phyloP scores from a whole-genome alignment of 805 yeast genomes.

The Saccharomycopsis sp. region DNA sequence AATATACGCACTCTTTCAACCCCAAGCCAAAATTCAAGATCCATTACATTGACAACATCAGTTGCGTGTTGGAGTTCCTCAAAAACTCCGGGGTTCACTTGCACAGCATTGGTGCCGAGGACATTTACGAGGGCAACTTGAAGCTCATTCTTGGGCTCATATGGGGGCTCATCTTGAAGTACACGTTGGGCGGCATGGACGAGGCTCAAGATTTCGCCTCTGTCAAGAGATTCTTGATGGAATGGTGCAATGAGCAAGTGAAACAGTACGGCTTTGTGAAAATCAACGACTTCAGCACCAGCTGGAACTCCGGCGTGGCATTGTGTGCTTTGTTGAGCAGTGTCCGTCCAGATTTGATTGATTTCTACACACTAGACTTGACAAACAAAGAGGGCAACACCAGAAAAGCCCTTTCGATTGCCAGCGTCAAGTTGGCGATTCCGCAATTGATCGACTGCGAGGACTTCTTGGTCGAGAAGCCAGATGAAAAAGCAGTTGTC shows the following conservation, averaged over 20 bases:
- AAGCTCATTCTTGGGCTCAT: constrained; percentile 40
- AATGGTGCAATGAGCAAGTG: constrained; percentile 35
- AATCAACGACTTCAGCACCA: constrained; percentile 33
- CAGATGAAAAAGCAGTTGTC: constrained; percentile 44
- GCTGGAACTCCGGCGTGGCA: constrained; percentile 38
- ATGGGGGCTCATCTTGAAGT: constrained; percentile 40
- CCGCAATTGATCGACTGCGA: constrained; percentile 36
- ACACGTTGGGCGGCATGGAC: constrained; percentile 25
- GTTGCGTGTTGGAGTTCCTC: constrained; percentile 35
- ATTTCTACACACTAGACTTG: constrained; percentile 21
- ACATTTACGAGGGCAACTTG: constrained; percentile 39
- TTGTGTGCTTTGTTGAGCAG: constrained; percentile 30
- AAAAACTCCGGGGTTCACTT: constrained; percentile 32
- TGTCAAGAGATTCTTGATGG: constrained; percentile 25
- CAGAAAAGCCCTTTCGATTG: constrained; percentile 27
- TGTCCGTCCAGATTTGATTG: constrained; percentile 25
- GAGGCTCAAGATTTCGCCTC: constrained; percentile 16
- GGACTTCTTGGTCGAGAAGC: constrained; percentile 34
- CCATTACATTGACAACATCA: constrained; percentile 41
- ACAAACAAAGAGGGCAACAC: constrained; percentile 23
- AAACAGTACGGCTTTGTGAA: constrained; percentile 24
- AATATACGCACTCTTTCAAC: constrained; percentile 5
- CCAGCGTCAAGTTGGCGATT: constrained; percentile 31
- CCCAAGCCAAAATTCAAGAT: constrained; percentile 33
- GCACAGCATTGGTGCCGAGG: constrained; percentile 40